phyloP scores from a whole-genome alignment of 1,139 yeast species.

The Nakaseomyces sp. region DNA sequence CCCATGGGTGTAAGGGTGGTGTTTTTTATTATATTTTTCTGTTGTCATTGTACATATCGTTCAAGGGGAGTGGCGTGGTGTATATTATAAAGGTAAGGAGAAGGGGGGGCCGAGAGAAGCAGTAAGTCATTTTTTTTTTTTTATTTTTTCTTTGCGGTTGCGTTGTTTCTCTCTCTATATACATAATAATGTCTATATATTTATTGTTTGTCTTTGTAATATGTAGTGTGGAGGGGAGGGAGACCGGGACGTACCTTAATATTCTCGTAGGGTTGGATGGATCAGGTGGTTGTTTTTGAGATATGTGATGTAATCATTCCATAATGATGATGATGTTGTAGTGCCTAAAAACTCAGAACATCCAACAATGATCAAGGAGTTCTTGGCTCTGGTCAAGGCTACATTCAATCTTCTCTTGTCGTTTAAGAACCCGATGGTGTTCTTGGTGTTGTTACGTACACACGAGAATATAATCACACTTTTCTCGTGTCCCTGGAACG shows the following conservation, averaged over 20 bases:
- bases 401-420: constrained; percentile 54
- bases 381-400: constrained; percentile 55
- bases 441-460: constrained; percentile 45
- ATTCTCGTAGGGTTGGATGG: constrained; percentile 1
- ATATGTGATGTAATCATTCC: constrained; percentile 45
- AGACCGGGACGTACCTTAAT: background rate
- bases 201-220: no score
- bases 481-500: constrained; percentile 61
- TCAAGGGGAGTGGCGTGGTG: no score
- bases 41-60: no score
- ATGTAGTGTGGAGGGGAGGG: no score
- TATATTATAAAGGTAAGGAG: no score
- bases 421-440: constrained; percentile 48
- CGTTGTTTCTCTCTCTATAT: background rate
- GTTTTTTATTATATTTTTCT: no score
- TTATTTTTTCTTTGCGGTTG: background rate
- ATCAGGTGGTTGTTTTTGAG: constrained; percentile 14
- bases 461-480: constrained; percentile 52
- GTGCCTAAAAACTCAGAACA: constrained; percentile 42
- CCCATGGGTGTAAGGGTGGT: no score
- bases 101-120: no score
- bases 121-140: background rate
- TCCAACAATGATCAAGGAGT: constrained; percentile 49
- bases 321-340: constrained; percentile 45
- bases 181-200: no score